Base-by-base conservation (phyloP, 2,329 filamentous ascomycete genomes). In the Ophiostoma ulmi region DNA sequence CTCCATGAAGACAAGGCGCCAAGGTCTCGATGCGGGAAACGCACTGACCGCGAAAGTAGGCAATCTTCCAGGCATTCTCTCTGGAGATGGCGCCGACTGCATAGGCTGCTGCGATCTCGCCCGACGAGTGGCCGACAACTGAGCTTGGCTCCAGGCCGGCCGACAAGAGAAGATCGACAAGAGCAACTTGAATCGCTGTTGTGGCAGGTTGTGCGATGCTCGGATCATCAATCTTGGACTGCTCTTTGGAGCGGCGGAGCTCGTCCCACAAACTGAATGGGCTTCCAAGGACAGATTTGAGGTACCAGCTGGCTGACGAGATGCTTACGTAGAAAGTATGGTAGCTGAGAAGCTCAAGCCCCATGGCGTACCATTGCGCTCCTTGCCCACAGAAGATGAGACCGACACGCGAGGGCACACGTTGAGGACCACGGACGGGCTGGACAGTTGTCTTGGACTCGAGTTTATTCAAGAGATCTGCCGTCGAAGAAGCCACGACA, bases 101-200 rank as follows among this genome's bases (percentile, higher is more conserved):
- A 68, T 78, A 81, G 22, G 78, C 80, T 1, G 79, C 79, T 0
- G 79, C 79, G 48, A 80, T 80, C 55, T 81, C 80, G 6, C 79
- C 79, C 0, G 76, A 78, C 0, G 79, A 81, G 68, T 80, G 79
- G 1, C 79, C 78, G 0, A 79, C 70, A 0, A 80, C 78, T 0
- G 76, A 76, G 0, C 70, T 71, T 0, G 78, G 77, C 1, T 69
- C 55, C 5, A 80, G 64, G 3, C 73, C 75, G 44, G 77, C 77
- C 4, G 72, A 75, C 20, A 70, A 67, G 0, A 81, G 70, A 0
- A 81, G 75, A 14, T 79, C 77, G 1, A 80, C 75, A 2, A 81
- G 73, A 0, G 76, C 79, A 8, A 81, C 70, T 55, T 81, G 80
- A 0, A 81, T n/a, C 1, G 75, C 78, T 0, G 77, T 79, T 0